Percentiles rank a stretch among this genome's conserved stretches.
Conservation (phyloP, 768 basidiomycete genomes). For the Amyloporia xantha region DNA sequence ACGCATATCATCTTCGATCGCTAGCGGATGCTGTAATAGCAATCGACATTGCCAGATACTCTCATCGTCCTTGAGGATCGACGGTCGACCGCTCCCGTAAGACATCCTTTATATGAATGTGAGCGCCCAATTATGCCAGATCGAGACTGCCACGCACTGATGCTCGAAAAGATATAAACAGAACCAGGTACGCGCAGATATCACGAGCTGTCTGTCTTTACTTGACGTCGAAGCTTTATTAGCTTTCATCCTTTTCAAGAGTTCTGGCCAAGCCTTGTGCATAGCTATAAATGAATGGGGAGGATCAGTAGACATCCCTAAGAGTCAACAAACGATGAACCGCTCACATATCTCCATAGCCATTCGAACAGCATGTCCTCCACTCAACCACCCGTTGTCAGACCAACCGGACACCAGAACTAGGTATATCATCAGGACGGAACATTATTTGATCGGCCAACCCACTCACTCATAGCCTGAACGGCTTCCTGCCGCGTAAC, state of each 20-base stretch:
- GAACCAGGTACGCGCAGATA: conserved; percentile 86
- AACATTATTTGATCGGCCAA: conserved; percentile 2
- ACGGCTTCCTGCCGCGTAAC: conserved; percentile 82
- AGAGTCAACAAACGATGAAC: neutral
- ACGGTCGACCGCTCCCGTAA: conserved; percentile 90
- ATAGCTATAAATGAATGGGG: conserved; percentile 45
- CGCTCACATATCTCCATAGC: conserved; percentile 84
- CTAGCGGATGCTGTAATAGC: conserved; percentile 78
- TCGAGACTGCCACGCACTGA: conserved; percentile 72
- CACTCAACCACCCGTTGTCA: conserved; percentile 92
- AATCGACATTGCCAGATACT: conserved; percentile 77
- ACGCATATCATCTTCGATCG: conserved; percentile 91
- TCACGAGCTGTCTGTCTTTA: conserved; percentile 72
- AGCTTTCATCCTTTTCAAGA: conserved; percentile 71
- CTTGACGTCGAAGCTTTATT: conserved; percentile 50
- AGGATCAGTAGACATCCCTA: conserved; percentile 4
- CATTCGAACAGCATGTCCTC: conserved; percentile 96
- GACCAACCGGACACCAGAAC: conserved; percentile 93
- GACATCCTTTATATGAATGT: conserved; percentile 64
- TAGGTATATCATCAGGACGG: conserved; percentile 24
- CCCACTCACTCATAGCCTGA: conserved; percentile 80
- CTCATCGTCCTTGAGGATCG: conserved; percentile 89
- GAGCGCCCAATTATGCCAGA: too few relatives aligned
- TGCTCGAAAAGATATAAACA: conserved; percentile 92
- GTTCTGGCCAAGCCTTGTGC: conserved; percentile 86